phyloP scores from a whole-genome alignment of 1,284 basidiomycete species.

The Retiboletus flavoniger region DNA sequence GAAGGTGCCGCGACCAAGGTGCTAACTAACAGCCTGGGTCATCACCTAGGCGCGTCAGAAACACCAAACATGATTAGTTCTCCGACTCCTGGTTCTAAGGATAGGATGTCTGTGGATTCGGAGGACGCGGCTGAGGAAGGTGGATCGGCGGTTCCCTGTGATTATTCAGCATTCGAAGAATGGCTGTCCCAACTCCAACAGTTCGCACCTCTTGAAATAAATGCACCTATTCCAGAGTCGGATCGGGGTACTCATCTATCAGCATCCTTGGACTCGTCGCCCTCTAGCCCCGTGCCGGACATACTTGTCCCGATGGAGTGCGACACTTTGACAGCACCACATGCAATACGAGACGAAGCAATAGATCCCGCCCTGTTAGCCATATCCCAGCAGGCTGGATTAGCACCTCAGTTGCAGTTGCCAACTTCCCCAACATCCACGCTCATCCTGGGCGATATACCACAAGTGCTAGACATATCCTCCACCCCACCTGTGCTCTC shows the following conservation, averaged over 20 bases:
- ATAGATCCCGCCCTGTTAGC: conserved; percentile 41
- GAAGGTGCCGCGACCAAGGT: background rate
- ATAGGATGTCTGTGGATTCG: conserved; percentile 7
- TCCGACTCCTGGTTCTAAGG: conserved; percentile 1
- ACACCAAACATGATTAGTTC: background rate
- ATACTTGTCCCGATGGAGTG: background rate
- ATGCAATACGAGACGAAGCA: conserved; percentile 20
- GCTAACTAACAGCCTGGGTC: background rate
- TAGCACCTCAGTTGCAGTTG: background rate
- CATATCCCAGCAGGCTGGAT: conserved; percentile 19
- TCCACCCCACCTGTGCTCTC: conserved; percentile 28
- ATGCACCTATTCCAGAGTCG: conserved; percentile 9
- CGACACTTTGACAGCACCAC: background rate
- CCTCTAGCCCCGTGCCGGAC: background rate
- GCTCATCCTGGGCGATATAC: background rate
- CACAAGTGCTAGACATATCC: conserved; percentile 4
- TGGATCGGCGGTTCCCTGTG: conserved; percentile 17
- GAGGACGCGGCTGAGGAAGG: conserved; percentile 5
- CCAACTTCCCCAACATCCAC: background rate
- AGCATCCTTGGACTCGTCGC: background rate
- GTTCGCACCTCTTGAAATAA: conserved; percentile 32
- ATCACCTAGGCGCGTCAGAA: conserved; percentile 5
- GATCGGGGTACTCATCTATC: conserved; percentile 9
- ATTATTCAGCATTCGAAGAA: conserved; percentile 45
- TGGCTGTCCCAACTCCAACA: conserved; percentile 52